These are phyloP conservation scores for Coemansia sp. DNA, from an alignment of 192 early-diverging fungal species.

Conservation along the genomic window DNA sequence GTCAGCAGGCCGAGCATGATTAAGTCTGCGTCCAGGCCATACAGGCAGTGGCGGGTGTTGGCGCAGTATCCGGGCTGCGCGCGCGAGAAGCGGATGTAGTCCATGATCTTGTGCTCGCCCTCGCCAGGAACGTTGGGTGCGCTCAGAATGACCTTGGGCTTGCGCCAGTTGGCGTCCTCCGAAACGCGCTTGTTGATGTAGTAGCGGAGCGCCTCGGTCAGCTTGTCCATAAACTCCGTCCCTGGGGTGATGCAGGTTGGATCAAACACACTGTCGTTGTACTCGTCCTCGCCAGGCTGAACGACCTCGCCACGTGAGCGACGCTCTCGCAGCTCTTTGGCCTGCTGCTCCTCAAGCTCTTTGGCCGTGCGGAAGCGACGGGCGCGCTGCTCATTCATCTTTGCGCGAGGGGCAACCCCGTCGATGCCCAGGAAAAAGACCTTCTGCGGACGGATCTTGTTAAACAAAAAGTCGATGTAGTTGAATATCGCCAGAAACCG, in stretches of 20 bases:
- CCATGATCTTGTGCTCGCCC: slow-evolving; percentile 99
- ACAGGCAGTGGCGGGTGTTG: slow-evolving; percentile 91
- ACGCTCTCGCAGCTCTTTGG: slow-evolving; percentile 53
- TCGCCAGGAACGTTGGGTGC: slow-evolving; percentile 96
- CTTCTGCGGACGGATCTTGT: slow-evolving; percentile 90
- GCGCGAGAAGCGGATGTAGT: slow-evolving; percentile 88
- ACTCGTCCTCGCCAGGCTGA: slow-evolving; percentile 62
- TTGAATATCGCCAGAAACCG: slow-evolving; percentile 93
- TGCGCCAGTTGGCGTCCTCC: slow-evolving; percentile 86
- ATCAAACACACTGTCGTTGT: slow-evolving; percentile 78
- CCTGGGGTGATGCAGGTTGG: slow-evolving; percentile 99
- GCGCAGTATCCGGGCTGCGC: slow-evolving; percentile 80
- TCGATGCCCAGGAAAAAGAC: slow-evolving; percentile 95
- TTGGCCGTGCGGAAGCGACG: slow-evolving; percentile 94
- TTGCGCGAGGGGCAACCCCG: slow-evolving; percentile 94
- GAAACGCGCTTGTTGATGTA: slow-evolving; percentile 87
- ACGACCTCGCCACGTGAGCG: slow-evolving; percentile 66
- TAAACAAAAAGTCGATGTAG: slow-evolving; percentile 93
- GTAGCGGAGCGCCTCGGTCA: slow-evolving; percentile 85
- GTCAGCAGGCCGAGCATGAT: slow-evolving; percentile 95
- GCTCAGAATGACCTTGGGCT: slow-evolving; percentile 89
- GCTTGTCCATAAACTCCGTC: slow-evolving; percentile 92
- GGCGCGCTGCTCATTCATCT: slow-evolving; percentile 99
- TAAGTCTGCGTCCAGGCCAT: slow-evolving; percentile 97
- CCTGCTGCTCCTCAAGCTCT: slow-evolving; percentile 63